phyloP scores from a whole-genome alignment of 2,329 filamentous ascomycete genomes.

The Thielaviopsis populi region DNA sequence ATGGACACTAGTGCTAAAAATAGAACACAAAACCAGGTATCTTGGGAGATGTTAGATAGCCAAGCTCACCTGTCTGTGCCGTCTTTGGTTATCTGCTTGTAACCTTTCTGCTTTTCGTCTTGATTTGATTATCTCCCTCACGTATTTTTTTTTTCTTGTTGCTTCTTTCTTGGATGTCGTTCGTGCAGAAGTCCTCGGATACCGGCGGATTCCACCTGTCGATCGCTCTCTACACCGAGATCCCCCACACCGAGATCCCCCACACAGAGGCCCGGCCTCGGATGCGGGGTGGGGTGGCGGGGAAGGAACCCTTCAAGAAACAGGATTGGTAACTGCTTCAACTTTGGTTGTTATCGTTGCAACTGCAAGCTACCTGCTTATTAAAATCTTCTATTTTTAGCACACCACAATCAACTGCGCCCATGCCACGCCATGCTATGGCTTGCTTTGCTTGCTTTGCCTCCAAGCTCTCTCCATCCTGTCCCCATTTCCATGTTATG shows the following conservation, averaged over 20 bases:
- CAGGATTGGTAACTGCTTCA: background rate
- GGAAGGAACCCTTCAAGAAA: background rate
- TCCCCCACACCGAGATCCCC: too few species aligned
- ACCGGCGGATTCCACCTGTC: background rate
- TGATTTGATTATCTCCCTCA: background rate
- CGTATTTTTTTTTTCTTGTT: background rate
- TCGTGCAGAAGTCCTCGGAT: background rate
- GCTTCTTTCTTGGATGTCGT: background rate
- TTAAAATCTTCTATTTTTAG: background rate
- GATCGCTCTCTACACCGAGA: background rate
- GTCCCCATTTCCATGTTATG: too few species aligned
- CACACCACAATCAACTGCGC: background rate
- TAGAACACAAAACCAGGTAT: background rate
- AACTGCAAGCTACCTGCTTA: background rate
- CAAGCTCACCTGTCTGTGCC: too few species aligned
- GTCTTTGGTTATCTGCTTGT: background rate
- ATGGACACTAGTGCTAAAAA: conserved; percentile 1
- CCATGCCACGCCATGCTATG: too few species aligned
- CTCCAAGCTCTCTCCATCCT: too few species aligned
- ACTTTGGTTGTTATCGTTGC: background rate
- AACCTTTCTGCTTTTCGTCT: background rate
- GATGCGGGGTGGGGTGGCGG: background rate
- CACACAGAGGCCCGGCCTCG: background rate
- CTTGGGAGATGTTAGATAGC: too few species aligned
- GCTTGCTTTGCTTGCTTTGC: too few species aligned